Evolutionary conservation across 176 grass and related monocot genomes (phyloP), one percentile per base, ranked within the genome.

Genomic region (Bolboschoenus planiculmis): DNA sequence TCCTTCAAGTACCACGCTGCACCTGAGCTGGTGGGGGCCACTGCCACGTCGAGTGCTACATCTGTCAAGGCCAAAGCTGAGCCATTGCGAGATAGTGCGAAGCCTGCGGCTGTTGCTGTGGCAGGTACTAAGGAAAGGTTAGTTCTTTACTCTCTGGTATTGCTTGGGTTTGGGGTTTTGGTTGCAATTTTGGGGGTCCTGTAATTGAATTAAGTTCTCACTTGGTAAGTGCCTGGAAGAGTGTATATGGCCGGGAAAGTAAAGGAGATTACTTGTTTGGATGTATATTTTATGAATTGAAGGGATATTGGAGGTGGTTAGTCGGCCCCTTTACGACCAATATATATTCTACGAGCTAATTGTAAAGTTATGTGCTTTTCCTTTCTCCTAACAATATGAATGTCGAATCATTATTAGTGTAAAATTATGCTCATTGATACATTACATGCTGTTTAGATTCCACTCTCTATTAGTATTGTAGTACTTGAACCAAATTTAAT

Each of bases 111-210:
- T 87, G 46, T 16, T 53, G 2, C 7, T n/a, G 88, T 10, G 30
- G 11, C 60, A 62, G 71, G 84, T 30, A 34, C 43, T 7, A 90
- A 86, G 75, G 88, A 86, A 84, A 86, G 84, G 88, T 90, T 57
- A 33, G 80, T 44, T 68, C 51, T 89, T 86, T 86, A 29, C 64
- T 33, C 65, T 48, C 54, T 56, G 26, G 20, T 71, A 27, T 9
- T 76, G 50, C 1, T 78, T 73, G 29, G 11, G 24, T 9, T 44
- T 76, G 76, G 43, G 79, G 51, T 54, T 60, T 39, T 18, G 8
- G 46, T 47, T 77, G 29, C 46, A 53, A 47, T 33, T 77, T 33
- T 31, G 46, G 46, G 46, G 13, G 72, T 51, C 46, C 1, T 50
- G 43, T 27, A 50, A 50, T 75, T 40, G 64, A 40, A 68, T 39